Evolutionary conservation across 306 rosid genomes (phyloP).

Genomic region (Hylodesmum podocarpum): DNA sequence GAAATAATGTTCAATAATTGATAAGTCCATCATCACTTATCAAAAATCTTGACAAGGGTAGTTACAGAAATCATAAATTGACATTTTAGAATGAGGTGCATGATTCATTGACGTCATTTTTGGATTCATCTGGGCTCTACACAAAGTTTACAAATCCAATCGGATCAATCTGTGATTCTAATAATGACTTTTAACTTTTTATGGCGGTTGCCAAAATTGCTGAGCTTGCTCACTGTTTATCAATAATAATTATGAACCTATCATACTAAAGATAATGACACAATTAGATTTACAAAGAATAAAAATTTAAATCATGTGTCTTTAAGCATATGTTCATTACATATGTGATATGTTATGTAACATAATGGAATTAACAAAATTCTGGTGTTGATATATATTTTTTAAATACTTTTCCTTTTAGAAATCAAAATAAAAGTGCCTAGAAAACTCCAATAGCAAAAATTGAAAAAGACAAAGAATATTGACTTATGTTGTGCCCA

Average conservation of each 20-base stretch:
- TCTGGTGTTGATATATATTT: too few relatives aligned
- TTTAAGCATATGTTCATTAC: too few relatives aligned
- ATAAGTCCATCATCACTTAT: neutral
- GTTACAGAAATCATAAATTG: neutral
- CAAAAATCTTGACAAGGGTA: neutral
- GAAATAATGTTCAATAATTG: neutral
- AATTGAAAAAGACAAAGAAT: neutral
- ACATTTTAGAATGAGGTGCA: conserved; percentile 15
- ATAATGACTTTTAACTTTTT: neutral
- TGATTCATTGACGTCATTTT: neutral
- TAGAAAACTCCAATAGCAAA: too few relatives aligned
- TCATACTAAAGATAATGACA: neutral
- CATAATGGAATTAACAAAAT: too few relatives aligned
- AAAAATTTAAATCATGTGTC: neutral
- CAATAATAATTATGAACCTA: neutral
- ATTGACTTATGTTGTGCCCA: neutral
- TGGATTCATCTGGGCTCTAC: neutral
- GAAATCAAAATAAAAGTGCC: too few relatives aligned
- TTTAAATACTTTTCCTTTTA: too few relatives aligned
- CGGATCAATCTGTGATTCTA: neutral
- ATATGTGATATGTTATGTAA: too few relatives aligned
- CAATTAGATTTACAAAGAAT: neutral
- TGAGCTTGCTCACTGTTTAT: neutral
- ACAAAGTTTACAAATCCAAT: neutral
- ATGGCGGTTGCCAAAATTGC: neutral